These are phyloP conservation scores for Nothophaeocryptopus gaeumannii DNA, from an alignment of 2,329 filamentous ascomycete species.

Conservation along the genomic window DNA sequence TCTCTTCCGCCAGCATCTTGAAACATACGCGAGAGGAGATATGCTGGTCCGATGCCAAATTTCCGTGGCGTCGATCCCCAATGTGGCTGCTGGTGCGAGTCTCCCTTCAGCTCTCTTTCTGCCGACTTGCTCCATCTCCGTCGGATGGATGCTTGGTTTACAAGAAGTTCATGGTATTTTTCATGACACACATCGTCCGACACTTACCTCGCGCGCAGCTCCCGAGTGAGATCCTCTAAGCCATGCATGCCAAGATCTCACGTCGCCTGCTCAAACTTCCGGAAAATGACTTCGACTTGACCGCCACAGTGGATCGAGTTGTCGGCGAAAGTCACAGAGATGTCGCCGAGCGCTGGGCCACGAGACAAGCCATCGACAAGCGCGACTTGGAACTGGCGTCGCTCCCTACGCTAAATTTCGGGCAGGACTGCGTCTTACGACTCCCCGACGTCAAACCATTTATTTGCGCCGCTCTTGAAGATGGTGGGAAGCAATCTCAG, in stretches of 20 bases:
- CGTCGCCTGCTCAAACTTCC: conserved; percentile 27
- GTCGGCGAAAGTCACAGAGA: too few relatives aligned
- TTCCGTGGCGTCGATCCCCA: conserved; percentile 62
- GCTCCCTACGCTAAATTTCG: conserved; percentile 3
- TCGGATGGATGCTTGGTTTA: conserved; percentile 32
- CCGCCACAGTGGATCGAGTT: too few relatives aligned
- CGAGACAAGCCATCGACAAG: too few relatives aligned
- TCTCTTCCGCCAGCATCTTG: conserved; percentile 40
- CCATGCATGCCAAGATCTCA: conserved; percentile 28
- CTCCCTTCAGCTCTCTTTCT: conserved; percentile 52
- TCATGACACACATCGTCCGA: conserved; percentile 52
- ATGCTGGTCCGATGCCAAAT: conserved; percentile 42
- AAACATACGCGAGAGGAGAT: conserved; percentile 66
- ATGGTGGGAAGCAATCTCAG: too few relatives aligned
- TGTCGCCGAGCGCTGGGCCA: too few relatives aligned
- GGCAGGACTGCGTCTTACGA: too few relatives aligned
- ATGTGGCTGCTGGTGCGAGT: conserved; percentile 64
- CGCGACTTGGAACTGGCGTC: too few relatives aligned
- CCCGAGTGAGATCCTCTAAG: conserved; percentile 14
- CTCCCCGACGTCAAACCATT: too few relatives aligned
- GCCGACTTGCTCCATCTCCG: conserved; percentile 17
- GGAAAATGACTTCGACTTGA: conserved; percentile 13
- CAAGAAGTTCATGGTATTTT: conserved; percentile 39
- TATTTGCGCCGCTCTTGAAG: too few relatives aligned
- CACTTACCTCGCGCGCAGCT: background rate